Conservation (phyloP, 2,329 filamentous ascomycete genomes). For the Didymellaceae sp. region DNA sequence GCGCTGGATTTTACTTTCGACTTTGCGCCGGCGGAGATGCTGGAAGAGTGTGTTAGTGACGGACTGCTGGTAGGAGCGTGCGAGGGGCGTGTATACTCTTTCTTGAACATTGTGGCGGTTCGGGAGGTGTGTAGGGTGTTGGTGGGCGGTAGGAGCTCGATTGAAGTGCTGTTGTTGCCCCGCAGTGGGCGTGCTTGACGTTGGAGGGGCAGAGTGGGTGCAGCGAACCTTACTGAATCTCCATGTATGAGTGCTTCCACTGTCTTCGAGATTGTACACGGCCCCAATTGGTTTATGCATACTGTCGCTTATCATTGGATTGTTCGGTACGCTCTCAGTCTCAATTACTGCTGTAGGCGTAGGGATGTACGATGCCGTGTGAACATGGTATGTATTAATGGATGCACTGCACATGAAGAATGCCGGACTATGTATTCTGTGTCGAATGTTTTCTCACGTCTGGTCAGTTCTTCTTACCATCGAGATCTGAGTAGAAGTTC, state of each 20-base stretch:
- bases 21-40: constrained; percentile 78
- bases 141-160: background rate
- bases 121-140: constrained; percentile 1
- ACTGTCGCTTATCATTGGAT: too few species aligned
- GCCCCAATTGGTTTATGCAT: too few species aligned
- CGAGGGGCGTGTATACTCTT: constrained; percentile 38
- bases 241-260: background rate
- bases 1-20: constrained; percentile 98
- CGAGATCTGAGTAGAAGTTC: constrained; percentile 65
- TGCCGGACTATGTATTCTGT: background rate
- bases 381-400: background rate
- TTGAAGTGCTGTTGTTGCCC: constrained; percentile 17
- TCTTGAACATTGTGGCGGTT: constrained; percentile 45
- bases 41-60: constrained; percentile 46
- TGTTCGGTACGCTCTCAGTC: too few species aligned
- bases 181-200: constrained; percentile 6
- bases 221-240: background rate
- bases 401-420: background rate
- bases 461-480: constrained; percentile 51
- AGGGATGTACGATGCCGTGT: background rate
- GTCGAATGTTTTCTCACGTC: background rate
- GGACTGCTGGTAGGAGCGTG: background rate
- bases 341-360: background rate
- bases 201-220: constrained; percentile 12
- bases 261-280: too few species aligned